Percentiles rank a stretch among this genome's conserved stretches.
Evolutionary conservation across 2,329 filamentous ascomycete species (phyloP).

Genomic region (Claviceps arundinis): DNA sequence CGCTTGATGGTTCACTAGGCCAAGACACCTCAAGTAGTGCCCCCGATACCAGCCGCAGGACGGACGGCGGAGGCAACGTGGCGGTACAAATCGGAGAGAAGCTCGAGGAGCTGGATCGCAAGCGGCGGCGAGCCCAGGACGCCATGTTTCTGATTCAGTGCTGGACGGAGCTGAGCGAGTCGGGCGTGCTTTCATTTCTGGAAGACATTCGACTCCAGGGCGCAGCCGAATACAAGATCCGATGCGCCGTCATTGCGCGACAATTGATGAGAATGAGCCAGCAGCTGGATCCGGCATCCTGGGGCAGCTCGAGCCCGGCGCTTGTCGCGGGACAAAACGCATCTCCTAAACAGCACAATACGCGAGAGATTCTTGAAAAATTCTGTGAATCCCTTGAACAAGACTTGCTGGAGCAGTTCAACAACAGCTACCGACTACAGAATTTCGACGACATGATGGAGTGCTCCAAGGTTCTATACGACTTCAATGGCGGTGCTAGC

Average conservation of each 20-base stretch:
- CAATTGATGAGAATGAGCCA: slow-evolving; percentile 92
- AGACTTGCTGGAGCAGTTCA: slow-evolving; percentile 88
- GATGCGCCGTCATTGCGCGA: slow-evolving; percentile 84
- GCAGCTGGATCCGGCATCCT: slow-evolving; percentile 66
- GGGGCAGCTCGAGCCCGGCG: slow-evolving; percentile 43
- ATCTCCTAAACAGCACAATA: slow-evolving; percentile 43
- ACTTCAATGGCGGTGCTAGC: slow-evolving; percentile 91
- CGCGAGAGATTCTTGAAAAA: slow-evolving; percentile 85
- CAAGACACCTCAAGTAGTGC: slow-evolving; percentile 29
- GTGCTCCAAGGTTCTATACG: slow-evolving; percentile 82
- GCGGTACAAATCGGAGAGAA: slow-evolving; percentile 91
- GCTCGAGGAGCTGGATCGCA: slow-evolving; percentile 86
- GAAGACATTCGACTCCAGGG: slow-evolving; percentile 80
- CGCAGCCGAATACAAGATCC: slow-evolving; percentile 80
- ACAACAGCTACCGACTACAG: slow-evolving; percentile 87
- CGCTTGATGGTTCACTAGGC: slow-evolving; percentile 72
- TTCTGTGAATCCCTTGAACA: slow-evolving; percentile 94
- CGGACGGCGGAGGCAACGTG: slow-evolving; percentile 62
- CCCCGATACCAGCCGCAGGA: slow-evolving; percentile 19
- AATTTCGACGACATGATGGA: slow-evolving; percentile 98
- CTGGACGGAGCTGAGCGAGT: slow-evolving; percentile 90
- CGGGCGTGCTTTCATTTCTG: slow-evolving; percentile 71
- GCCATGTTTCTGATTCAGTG: slow-evolving; percentile 92
- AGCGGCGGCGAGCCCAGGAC: slow-evolving; percentile 78
- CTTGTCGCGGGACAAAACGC: slow-evolving; percentile 31